Evolutionary conservation across 768 basidiomycete species (phyloP), one percentile per base, ranked within the genome.

Genomic region (Amanita polypyramis): DNA sequence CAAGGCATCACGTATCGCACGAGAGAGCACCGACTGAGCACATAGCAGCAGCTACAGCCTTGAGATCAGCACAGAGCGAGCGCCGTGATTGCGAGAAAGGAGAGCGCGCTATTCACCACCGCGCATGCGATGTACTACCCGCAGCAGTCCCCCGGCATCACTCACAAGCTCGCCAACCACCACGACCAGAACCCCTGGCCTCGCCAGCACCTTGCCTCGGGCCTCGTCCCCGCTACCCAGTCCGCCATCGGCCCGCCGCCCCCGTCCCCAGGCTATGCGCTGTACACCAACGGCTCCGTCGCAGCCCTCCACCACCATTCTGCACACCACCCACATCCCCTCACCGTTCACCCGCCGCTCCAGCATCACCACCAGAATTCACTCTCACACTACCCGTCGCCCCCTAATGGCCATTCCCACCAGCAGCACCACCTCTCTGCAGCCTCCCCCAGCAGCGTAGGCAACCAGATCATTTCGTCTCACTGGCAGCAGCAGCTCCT

Each of bases 401-500:
- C 86, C n/a, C 82, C 85, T 29, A 81, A 79, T 52, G 77, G 76
- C 4, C 79, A 79, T 50, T 68, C 74, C 5, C 76, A 79, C 49
- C 70, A 72, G 51, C 76, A 75, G 56, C 83, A 76, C 55, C 64
- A 70, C 34, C 60, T 84, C 20, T 70, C 71, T 2, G 74, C 77
- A 52, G 77, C 71, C 8, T 82, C 81, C 0, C 82, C 82, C 21
- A 76, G 73, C 7, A 71, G 70, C 34, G 64, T 65, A 25, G 61
- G 63, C 10, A 73, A 75, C 45, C 82, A 81, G 65, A 75, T 83
- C 55, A 79, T 90, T 57, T 80, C 79, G 15, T 77, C 80, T 9
- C 88, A 91, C 52, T 96, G 93, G 93, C 90, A 94, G 60, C 82
- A 93, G 60, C 93, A 96, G 69, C 67, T 96, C 55, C 71, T 93